Percentiles rank a stretch among this genome's conserved stretches.
Conservation (phyloP, 1,284 basidiomycete genomes). For the Sanghuangporus sanghuang region DNA sequence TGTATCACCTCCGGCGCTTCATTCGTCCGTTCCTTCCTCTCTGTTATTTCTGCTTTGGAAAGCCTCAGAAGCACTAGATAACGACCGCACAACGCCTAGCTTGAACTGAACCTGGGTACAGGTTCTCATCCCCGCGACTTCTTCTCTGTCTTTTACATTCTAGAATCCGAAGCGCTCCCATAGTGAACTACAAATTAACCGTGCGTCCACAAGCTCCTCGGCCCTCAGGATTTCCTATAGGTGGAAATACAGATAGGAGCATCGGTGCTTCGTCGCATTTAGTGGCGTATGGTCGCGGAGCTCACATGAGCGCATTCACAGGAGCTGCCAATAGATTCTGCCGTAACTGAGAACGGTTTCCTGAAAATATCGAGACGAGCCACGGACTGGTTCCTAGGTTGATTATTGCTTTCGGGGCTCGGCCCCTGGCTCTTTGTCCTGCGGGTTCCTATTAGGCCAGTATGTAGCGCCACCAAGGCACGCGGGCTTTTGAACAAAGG, state of each 20-base stretch:
- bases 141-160: background rate
- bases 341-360: background rate
- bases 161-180: background rate
- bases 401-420: background rate
- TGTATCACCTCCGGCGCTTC: background rate
- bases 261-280: background rate
- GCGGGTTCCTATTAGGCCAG: background rate
- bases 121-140: background rate
- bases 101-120: background rate
- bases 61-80: background rate
- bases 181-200: background rate
- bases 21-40: background rate
- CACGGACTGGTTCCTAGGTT: background rate
- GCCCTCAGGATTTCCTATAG: background rate
- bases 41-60: background rate
- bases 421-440: background rate
- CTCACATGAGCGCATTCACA: background rate
- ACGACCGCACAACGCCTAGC: background rate
- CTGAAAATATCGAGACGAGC: background rate
- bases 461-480: background rate
- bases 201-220: background rate
- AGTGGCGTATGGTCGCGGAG: background rate
- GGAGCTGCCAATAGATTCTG: background rate
- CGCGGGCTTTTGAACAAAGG: background rate
- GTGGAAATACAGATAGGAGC: background rate